Evolutionary conservation across 257 asterid species (phyloP).

Genomic region (Nicotiana attenuata): DNA sequence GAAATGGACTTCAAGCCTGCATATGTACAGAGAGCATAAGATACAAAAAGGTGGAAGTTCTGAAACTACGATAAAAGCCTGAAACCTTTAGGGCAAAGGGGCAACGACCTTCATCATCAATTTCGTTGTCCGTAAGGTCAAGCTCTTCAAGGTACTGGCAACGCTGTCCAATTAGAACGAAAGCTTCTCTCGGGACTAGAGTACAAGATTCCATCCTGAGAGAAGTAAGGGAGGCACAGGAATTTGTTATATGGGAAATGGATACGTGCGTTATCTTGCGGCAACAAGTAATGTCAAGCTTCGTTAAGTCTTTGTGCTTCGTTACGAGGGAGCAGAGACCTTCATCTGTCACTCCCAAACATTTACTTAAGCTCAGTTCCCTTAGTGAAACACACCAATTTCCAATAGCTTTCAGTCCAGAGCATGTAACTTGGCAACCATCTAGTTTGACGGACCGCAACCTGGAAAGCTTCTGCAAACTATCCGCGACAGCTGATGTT

Average conservation of each 20-base stretch:
- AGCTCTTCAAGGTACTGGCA: slow-evolving; percentile 80
- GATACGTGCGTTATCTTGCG: slow-evolving; percentile 63
- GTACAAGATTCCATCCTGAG: slow-evolving; percentile 89
- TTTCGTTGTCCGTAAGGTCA: slow-evolving; percentile 77
- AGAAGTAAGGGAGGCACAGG: slow-evolving; percentile 63
- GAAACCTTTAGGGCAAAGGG: slow-evolving; percentile 9
- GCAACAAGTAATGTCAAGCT: slow-evolving; percentile 87
- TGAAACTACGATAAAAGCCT: neutral
- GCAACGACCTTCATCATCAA: slow-evolving; percentile 85
- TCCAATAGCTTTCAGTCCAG: slow-evolving; percentile 79
- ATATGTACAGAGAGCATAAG: neutral
- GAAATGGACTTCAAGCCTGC: slow-evolving; percentile 73
- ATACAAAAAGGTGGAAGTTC: neutral
- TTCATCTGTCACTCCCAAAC: slow-evolving; percentile 79
- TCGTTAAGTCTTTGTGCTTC: slow-evolving; percentile 57
- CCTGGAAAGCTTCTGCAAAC: slow-evolving; percentile 64
- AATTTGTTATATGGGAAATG: slow-evolving; percentile 55
- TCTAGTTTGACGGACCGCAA: slow-evolving; percentile 69
- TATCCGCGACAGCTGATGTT: slow-evolving; percentile 66
- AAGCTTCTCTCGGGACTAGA: slow-evolving; percentile 48
- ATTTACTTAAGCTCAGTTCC: slow-evolving; percentile 78
- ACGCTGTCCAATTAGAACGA: slow-evolving; percentile 65
- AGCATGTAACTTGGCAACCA: slow-evolving; percentile 75
- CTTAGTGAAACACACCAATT: slow-evolving; percentile 56
- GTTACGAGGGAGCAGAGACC: slow-evolving; percentile 69